A percentile compares a stretch with the other conserved stretches of the same genome.
These are phyloP conservation scores for Mucor piriformis DNA, from an alignment of 371 early-diverging fungal genomes.

Conservation along the genomic window DNA sequence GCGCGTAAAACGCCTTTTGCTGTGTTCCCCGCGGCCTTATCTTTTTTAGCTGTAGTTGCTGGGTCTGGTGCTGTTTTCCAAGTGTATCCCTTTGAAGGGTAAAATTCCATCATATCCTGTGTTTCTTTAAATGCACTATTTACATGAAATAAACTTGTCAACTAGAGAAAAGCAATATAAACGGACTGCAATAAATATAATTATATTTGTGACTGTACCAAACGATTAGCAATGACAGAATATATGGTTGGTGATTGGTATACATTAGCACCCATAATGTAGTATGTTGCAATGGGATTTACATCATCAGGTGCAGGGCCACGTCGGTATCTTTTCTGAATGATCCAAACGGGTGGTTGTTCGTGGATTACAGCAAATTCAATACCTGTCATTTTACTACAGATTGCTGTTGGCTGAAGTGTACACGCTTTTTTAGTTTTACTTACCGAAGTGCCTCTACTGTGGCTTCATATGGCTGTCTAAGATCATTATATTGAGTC, in stretches of 20 bases:
- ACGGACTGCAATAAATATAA: background rate
- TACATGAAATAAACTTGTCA: conserved; percentile 71
- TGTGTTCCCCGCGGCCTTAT: background rate
- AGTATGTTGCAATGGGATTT: conserved; percentile 79
- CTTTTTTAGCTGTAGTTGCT: background rate
- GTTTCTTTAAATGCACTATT: conserved; percentile 74
- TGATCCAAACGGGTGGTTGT: conserved; percentile 83
- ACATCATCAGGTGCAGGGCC: conserved; percentile 63
- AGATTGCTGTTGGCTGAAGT: background rate
- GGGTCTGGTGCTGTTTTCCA: conserved; percentile 56
- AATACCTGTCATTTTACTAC: conserved; percentile 85
- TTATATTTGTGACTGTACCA: conserved; percentile 56
- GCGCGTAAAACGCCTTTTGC: conserved; percentile 33
- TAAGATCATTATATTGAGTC: conserved; percentile 88
- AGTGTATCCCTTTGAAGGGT: conserved; percentile 76
- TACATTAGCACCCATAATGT: conserved; percentile 89
- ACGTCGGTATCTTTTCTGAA: conserved; percentile 77
- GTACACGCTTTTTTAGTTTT: background rate
- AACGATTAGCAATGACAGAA: conserved; percentile 78
- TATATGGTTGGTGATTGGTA: conserved; percentile 90
- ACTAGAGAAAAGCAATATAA: conserved; percentile 30
- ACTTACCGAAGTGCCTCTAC: conserved; percentile 67
- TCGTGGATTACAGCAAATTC: conserved; percentile 84
- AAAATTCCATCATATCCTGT: conserved; percentile 66
- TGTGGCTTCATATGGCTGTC: conserved; percentile 58